Base-by-base conservation (phyloP, 163 green algal species). In the Chlorella variabilis region DNA sequence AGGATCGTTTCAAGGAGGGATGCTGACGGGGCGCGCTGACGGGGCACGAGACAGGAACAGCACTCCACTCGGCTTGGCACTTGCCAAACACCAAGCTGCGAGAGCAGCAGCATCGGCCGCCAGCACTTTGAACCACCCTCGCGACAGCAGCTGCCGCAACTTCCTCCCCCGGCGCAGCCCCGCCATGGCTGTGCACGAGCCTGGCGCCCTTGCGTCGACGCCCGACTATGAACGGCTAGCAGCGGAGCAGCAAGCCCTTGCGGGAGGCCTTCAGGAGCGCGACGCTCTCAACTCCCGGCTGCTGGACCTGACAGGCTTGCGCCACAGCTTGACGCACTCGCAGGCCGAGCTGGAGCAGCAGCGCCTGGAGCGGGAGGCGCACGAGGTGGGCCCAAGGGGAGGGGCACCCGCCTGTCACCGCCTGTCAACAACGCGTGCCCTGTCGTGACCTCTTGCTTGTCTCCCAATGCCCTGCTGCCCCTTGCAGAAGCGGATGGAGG, bases 221-320 rank as follows among this genome's bases (percentile, higher is more conserved):
- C 18, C 54, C 4, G 73, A 77, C 38, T 39, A 29, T 34, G 36
- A 59, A 4, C 56, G 73, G 4, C 36, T 29, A 3, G 18, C 11
- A 5, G 73, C 73, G 15, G 73, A 80, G 54, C 73, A 58, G 38
- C 8, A 34, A 25, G 73, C 73, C 1, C 56, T 48, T 20, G 34
- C 65, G 17, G 27, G 34, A 3, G 56, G 56, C 21, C 73, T 59
- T 25, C 38, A 39, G 36, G 27, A n/a, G 5, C 18, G 2, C 2
- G 48, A 33, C 7, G 25, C 13, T 1, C 38, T 70, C 5, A 48
- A 58, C 73, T 20, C 54, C 17, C 36, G 56, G 7, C 21, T 70
- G 38, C 56, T 61, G 36, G 36, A 58, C 7, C 56, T 70, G 21
- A 3, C 29, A 20, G 27, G 7, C n/a, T 3, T 69, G 15, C 58